A percentile compares a stretch with the other conserved stretches of the same genome.
These are phyloP conservation scores for Quercus cerris DNA, from an alignment of 306 rosid genomes.

Conservation along the genomic window DNA sequence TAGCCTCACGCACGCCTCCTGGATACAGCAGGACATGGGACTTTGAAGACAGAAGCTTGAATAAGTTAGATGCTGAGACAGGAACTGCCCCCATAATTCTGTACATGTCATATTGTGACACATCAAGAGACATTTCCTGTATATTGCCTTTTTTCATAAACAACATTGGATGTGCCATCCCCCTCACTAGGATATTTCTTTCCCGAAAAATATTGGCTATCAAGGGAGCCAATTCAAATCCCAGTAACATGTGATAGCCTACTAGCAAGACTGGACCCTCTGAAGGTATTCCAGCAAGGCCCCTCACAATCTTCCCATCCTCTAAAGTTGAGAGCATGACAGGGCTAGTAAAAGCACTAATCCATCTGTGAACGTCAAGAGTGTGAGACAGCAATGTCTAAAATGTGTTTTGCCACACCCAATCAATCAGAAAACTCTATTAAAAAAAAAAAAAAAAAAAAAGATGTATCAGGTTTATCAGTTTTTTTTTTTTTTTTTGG, in stretches of 20 bases:
- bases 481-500: no score
- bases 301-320: conserved; percentile 69
- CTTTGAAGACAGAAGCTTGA: conserved; percentile 74
- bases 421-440: not conserved
- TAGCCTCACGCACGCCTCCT: conserved; percentile 95
- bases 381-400: conserved; percentile 3
- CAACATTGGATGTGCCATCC: conserved; percentile 81
- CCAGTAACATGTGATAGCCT: conserved; percentile 92
- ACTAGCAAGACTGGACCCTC: conserved; percentile 88
- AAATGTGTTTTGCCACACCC: not conserved
- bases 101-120: conserved; percentile 39
- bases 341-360: conserved; percentile 47
- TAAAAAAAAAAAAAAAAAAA: not conserved
- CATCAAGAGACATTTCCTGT: conserved; percentile 47
- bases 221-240: conserved; percentile 57
- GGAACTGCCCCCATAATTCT: conserved; percentile 90
- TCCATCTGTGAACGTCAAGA: conserved; percentile 35
- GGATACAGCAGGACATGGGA: conserved; percentile 78
- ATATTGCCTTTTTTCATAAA: conserved; percentile 25
- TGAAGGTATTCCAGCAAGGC: conserved; percentile 80
- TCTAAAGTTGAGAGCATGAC: conserved; percentile 82
- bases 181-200: conserved; percentile 60
- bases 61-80: conserved; percentile 58
- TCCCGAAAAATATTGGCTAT: conserved; percentile 37
- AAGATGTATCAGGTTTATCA: not conserved